Evolutionary conservation across 495 filamentous ascomycete genomes (phyloP), one percentile per base, ranked within the genome.

Genomic region (Amphirosellinia nigrospora): DNA sequence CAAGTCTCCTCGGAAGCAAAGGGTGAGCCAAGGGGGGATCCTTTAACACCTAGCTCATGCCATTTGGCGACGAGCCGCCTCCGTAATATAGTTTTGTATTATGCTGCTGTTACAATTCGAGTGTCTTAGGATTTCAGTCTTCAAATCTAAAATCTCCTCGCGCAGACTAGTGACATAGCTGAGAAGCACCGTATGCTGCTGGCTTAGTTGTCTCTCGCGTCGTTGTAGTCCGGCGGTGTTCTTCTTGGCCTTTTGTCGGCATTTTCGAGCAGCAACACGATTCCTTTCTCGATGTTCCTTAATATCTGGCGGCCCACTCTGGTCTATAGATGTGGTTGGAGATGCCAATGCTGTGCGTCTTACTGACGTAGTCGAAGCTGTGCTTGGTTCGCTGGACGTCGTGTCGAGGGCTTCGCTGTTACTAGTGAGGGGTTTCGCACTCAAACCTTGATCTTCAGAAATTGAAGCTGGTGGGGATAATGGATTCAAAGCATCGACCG

Each of bases 221-320:
- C 60, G 68, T 65, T 88, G 85, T 10, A 89, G 80, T 10, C 78
- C 70, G 30, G 81, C 72, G 6, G 82, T 82, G 61, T 85, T 84
- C 43, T 87, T 85, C 61, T 91, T 91, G 73, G 91, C 90, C 79
- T 91, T 91, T 74, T 87, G 85, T 9, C 90, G 87, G 73, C 90
- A 92, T 71, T 91, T 92, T 75, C 86, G 88, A 5, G 90, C 90
- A 7, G 90, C 90, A 2, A 90, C 73, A 2, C 90, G 88, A 68
- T 92, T 92, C 48, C 89, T 87, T 72, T 91, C 88, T 30, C 77
- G 77, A 59, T 76, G 73, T 11, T 64, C 36, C 21, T 64, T 58
- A 26, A 46, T 46, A 30, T 58, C 59, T 32, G 62, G 19, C 41
- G 38, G 41, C n/a, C 55, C 59, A 65, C 26, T 34, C 41, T 38